phyloP scores from a whole-genome alignment of 495 filamentous ascomycete species.

The Hypoxylon perforatum region DNA sequence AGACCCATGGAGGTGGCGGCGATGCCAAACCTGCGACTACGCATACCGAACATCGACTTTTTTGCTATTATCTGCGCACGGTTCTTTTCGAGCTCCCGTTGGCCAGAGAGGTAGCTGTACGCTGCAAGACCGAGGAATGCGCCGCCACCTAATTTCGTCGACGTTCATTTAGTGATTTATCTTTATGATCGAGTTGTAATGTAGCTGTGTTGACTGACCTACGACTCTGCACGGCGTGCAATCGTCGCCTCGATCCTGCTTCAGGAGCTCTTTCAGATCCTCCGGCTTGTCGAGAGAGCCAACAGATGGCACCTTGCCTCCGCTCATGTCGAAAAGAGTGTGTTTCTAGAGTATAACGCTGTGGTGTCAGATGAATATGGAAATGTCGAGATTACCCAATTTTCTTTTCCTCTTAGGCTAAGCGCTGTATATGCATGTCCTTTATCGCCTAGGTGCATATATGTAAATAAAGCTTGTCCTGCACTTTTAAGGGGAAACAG shows the following conservation, averaged over 20 bases:
- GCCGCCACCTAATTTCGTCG: slow-evolving; percentile 68
- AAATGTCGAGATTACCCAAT: not conserved
- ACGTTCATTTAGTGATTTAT: slow-evolving; percentile 5
- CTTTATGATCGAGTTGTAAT: not conserved
- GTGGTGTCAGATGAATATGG: slow-evolving; percentile 2
- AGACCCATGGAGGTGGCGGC: slow-evolving; percentile 75
- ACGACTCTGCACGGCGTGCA: slow-evolving; percentile 75
- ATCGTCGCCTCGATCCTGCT: slow-evolving; percentile 74
- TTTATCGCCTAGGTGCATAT: too few species aligned
- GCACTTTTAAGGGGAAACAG: not conserved
- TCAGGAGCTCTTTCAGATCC: slow-evolving; percentile 63
- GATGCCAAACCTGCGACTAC: slow-evolving; percentile 74
- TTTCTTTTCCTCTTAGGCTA: not conserved
- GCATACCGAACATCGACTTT: slow-evolving; percentile 81
- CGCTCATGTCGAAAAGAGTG: slow-evolving; percentile 48
- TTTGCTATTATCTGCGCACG: slow-evolving; percentile 74
- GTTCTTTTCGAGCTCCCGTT: slow-evolving; percentile 76
- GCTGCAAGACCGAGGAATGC: slow-evolving; percentile 90
- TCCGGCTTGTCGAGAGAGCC: slow-evolving; percentile 61
- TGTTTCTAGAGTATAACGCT: not conserved
- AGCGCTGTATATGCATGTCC: too few species aligned
- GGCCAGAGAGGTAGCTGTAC: slow-evolving; percentile 87
- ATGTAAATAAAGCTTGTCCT: not conserved
- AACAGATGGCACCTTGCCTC: slow-evolving; percentile 53
- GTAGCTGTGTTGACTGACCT: slow-evolving; percentile 59